These are phyloP conservation scores for Scytalidium lignicola DNA, from an alignment of 2,329 filamentous ascomycete genomes.

Conservation along the genomic window DNA sequence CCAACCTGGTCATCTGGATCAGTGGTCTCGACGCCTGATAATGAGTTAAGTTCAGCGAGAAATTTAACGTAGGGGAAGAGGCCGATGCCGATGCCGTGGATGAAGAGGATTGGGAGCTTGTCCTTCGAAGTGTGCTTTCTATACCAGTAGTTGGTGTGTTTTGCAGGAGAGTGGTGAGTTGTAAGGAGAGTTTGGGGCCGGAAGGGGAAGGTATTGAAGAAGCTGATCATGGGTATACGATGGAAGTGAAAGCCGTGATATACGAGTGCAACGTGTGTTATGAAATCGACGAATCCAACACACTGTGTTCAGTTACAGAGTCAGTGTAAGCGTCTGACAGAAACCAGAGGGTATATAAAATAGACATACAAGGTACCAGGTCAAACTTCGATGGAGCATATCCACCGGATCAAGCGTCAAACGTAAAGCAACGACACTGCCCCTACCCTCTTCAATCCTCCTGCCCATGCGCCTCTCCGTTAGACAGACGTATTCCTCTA, in stretches of 20 bases:
- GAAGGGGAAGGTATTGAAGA: conserved; percentile 47
- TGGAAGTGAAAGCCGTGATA: conserved; percentile 44
- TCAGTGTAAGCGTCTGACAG: neutral
- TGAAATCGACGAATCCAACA: conserved; percentile 29
- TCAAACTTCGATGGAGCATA: conserved; percentile 50
- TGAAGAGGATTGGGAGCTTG: conserved; percentile 52
- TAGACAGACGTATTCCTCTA: conserved; percentile 49
- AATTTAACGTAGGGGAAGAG: conserved; percentile 53
- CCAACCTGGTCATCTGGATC: conserved; percentile 44
- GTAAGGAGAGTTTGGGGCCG: conserved; percentile 44
- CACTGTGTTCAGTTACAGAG: conserved; percentile 14
- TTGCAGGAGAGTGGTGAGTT: conserved; percentile 38
- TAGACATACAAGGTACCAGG: conserved; percentile 49
- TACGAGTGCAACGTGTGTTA: conserved; percentile 30
- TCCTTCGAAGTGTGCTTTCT: conserved; percentile 54
- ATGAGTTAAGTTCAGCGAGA: conserved; percentile 44
- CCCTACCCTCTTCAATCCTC: conserved; percentile 45
- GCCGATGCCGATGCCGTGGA: conserved; percentile 60
- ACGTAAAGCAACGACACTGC: conserved; percentile 46
- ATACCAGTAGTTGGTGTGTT: conserved; percentile 53
- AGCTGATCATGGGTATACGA: conserved; percentile 35
- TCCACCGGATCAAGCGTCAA: conserved; percentile 53
- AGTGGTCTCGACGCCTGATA: conserved; percentile 21
- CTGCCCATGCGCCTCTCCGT: conserved; percentile 46
- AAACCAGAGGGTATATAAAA: neutral